Evolutionary conservation across 306 rosid genomes (phyloP).

Genomic region (Gillenia trifoliata): DNA sequence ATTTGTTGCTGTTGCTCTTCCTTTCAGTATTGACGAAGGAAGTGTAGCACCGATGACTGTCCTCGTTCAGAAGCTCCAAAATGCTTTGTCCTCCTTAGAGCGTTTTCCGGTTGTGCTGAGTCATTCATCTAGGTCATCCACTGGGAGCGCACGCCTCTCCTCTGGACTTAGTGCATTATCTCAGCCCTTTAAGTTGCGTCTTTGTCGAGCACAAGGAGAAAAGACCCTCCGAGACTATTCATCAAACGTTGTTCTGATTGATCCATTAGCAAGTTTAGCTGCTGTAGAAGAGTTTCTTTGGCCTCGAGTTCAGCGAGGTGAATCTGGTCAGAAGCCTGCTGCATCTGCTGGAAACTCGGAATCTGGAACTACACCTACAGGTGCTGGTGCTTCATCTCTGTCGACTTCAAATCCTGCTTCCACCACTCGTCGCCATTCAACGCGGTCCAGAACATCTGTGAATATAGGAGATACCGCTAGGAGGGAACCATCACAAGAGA

Average conservation of each 20-base stretch:
- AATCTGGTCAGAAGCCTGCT: slow-evolving; percentile 70
- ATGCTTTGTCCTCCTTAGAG: slow-evolving; percentile 94
- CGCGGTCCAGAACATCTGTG: slow-evolving; percentile 80
- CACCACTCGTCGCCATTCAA: slow-evolving; percentile 67
- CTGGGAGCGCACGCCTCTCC: slow-evolving; percentile 90
- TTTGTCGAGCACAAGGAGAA: slow-evolving; percentile 92
- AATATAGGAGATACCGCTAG: slow-evolving; percentile 62
- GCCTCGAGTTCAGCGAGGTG: slow-evolving; percentile 90
- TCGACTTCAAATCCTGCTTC: slow-evolving; percentile 58
- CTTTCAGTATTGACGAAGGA: slow-evolving; percentile 40
- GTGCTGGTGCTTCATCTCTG: slow-evolving; percentile 70
- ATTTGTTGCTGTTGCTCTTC: slow-evolving; percentile 82
- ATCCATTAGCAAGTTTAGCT: slow-evolving; percentile 92
- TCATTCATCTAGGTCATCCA: slow-evolving; percentile 86
- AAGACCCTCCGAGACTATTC: slow-evolving; percentile 89
- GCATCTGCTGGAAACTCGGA: slow-evolving; percentile 73
- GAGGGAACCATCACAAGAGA: slow-evolving; percentile 70
- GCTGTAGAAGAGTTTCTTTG: slow-evolving; percentile 98
- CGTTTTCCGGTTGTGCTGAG: slow-evolving; percentile 96
- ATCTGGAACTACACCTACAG: slow-evolving; percentile 69
- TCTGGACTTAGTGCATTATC: slow-evolving; percentile 90
- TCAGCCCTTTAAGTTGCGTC: slow-evolving; percentile 93
- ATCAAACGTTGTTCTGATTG: slow-evolving; percentile 84
- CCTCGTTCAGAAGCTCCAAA: slow-evolving; percentile 91
- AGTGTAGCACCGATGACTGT: slow-evolving; percentile 63